phyloP scores from a whole-genome alignment of 768 basidiomycete species.

The Leucocoprinus leucothites region DNA sequence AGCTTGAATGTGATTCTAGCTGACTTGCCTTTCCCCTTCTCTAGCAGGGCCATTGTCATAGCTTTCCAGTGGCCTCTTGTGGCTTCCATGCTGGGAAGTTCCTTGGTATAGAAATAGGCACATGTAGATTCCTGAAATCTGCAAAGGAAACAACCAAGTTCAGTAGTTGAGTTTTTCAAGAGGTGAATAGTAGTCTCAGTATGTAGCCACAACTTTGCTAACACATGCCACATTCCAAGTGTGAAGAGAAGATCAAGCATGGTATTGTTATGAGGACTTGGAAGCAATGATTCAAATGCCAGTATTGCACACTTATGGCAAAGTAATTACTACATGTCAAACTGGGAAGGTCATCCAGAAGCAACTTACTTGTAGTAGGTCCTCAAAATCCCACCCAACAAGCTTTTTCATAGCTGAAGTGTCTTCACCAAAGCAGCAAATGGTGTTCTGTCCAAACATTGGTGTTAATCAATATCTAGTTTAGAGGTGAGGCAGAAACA shows the following conservation, averaged over 20 bases:
- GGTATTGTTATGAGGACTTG: constrained; percentile 15
- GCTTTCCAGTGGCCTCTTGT: constrained; percentile 22
- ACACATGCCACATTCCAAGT: constrained; percentile 29
- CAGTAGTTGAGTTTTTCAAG: constrained; percentile 23
- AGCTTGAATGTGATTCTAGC: constrained; percentile 17
- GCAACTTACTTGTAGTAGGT: constrained; percentile 34
- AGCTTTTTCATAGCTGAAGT: constrained; percentile 30
- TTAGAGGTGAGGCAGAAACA: neutral
- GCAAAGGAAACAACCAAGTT: constrained; percentile 27
- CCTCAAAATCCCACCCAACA: constrained; percentile 34
- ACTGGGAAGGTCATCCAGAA: neutral
- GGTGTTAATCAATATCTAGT: constrained; percentile 21
- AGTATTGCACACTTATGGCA: constrained; percentile 39
- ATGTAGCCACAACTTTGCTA: constrained; percentile 31
- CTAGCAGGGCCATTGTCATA: constrained; percentile 1
- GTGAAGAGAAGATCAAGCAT: constrained; percentile 24
- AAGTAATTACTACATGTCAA: too few relatives aligned
- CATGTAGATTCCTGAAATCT: constrained; percentile 28
- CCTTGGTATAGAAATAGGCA: constrained; percentile 23
- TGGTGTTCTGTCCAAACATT: constrained; percentile 24
- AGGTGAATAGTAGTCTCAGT: constrained; percentile 21
- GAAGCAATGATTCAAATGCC: constrained; percentile 32
- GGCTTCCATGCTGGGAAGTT: constrained; percentile 35
- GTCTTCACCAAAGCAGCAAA: constrained; percentile 26
- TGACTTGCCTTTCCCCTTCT: neutral